Evolutionary conservation across 2,329 filamentous ascomycete genomes (phyloP).

Genomic region (Sarocladium oryzae): DNA sequence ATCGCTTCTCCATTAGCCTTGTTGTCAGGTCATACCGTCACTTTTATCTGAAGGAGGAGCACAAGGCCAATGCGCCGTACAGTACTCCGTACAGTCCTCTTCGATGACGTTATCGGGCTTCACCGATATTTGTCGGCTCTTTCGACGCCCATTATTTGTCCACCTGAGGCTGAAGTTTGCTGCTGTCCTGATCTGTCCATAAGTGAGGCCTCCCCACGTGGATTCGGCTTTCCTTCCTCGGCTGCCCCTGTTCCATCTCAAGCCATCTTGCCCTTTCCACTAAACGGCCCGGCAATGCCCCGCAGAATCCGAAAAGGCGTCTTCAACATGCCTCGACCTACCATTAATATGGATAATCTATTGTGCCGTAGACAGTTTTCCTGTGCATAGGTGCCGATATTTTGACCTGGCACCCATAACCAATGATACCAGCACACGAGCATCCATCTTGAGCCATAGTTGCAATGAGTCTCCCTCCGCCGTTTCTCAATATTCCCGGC

Average conservation of each 20-base stretch:
- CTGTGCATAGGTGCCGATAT: background rate
- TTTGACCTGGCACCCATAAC: background rate
- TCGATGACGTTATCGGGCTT: background rate
- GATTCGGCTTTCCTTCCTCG: background rate
- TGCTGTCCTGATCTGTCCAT: background rate
- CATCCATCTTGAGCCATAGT: background rate
- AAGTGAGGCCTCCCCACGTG: background rate
- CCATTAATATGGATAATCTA: background rate
- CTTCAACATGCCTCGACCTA: background rate
- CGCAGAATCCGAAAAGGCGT: background rate
- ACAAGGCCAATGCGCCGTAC: too few species aligned
- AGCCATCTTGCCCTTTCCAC: too few species aligned
- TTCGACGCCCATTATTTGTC: background rate
- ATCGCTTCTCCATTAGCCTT: constrained; percentile 2
- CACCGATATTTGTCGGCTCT: background rate
- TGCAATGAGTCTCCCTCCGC: constrained; percentile 24
- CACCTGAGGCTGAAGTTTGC: background rate
- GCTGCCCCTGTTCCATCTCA: background rate
- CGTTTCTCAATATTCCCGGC: constrained; percentile 47
- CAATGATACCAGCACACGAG: background rate
- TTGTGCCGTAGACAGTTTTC: background rate
- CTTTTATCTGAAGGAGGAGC: background rate
- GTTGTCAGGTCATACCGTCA: background rate
- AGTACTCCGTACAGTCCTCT: too few species aligned
- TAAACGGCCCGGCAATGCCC: too few species aligned